Evolutionary conservation across 2,329 filamentous ascomycete species (phyloP).

Genomic region (Penicillium sumatraense): DNA sequence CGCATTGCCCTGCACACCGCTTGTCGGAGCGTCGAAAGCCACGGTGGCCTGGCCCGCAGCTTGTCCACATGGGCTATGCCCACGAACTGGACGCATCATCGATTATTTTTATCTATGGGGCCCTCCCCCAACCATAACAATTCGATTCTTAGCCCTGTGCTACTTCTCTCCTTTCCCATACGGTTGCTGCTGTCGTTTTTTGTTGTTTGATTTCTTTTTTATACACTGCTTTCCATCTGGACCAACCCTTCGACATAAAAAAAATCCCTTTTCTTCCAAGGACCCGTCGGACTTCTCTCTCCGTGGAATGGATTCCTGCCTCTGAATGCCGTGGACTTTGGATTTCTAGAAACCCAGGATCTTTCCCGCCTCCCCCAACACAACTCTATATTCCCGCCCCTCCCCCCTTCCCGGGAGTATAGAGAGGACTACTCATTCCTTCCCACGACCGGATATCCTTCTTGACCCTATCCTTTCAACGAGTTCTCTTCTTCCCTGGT

Average conservation of each 20-base stretch:
- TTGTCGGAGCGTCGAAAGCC: conserved; percentile 5
- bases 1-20: conserved; percentile 15
- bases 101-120: conserved; percentile 22
- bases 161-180: conserved; percentile 19
- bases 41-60: conserved; percentile 9
- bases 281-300: conserved; percentile 5
- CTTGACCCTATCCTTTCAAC: conserved; percentile 16
- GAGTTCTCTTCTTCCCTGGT: conserved; percentile 21
- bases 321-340: conserved; percentile 18
- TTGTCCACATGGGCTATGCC: conserved; percentile 14
- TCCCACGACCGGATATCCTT: conserved; percentile 9
- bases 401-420: conserved; percentile 1
- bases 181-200: conserved; percentile 8
- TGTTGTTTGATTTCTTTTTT: conserved; percentile 12
- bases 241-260: conserved; percentile 34
- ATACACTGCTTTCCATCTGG: conserved; percentile 40
- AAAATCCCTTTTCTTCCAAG: conserved; percentile 15
- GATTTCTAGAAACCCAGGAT: conserved; percentile 5
- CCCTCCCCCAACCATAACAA: conserved; percentile 9
- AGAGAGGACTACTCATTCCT: neutral
- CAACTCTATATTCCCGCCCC: neutral
- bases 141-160: conserved; percentile 5
- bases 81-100: conserved; percentile 22
- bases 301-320: conserved; percentile 21
- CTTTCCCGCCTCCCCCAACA: neutral